These are phyloP conservation scores for Xylariaceae sp. DNA, from an alignment of 2,329 filamentous ascomycete genomes.

Conservation along the genomic window DNA sequence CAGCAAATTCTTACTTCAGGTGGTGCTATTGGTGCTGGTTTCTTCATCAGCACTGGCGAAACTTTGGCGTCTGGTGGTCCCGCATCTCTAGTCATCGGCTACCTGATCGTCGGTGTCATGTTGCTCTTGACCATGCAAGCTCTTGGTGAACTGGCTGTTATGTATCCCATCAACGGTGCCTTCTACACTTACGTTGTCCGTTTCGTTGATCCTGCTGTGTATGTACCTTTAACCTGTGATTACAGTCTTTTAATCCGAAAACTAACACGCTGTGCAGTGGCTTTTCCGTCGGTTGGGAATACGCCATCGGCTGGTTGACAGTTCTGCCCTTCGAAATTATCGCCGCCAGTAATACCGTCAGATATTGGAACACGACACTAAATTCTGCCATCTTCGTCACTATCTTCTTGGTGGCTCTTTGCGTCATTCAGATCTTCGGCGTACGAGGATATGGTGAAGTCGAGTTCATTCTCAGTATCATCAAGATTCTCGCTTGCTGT, in stretches of 20 bases:
- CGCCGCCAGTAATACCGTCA: constrained; percentile 50
- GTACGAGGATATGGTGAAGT: constrained; percentile 57
- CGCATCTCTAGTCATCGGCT: constrained; percentile 43
- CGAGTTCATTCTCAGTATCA: constrained; percentile 53
- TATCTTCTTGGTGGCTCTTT: constrained; percentile 49
- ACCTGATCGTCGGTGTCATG: constrained; percentile 55
- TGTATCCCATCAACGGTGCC: constrained; percentile 58
- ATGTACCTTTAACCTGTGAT: constrained; percentile 7
- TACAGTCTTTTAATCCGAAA: neutral
- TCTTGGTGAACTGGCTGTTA: constrained; percentile 56
- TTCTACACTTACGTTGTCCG: constrained; percentile 60
- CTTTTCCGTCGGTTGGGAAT: constrained; percentile 53
- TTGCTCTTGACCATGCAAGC: constrained; percentile 57
- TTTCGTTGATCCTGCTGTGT: constrained; percentile 58
- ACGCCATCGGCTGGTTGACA: constrained; percentile 46
- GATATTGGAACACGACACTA: constrained; percentile 49
- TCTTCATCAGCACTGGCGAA: constrained; percentile 65
- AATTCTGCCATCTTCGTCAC: constrained; percentile 54
- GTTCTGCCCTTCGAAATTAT: constrained; percentile 52
- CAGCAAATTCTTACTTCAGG: constrained; percentile 26
- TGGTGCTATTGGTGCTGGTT: constrained; percentile 50
- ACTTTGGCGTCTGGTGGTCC: constrained; percentile 61
- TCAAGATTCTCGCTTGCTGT: constrained; percentile 55
- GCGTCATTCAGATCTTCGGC: constrained; percentile 52
- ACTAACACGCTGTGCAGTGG: constrained; percentile 31